These are phyloP conservation scores for Plasmodium coatneyi DNA, from an alignment of 169 alveolate genomes.

Conservation along the genomic window DNA sequence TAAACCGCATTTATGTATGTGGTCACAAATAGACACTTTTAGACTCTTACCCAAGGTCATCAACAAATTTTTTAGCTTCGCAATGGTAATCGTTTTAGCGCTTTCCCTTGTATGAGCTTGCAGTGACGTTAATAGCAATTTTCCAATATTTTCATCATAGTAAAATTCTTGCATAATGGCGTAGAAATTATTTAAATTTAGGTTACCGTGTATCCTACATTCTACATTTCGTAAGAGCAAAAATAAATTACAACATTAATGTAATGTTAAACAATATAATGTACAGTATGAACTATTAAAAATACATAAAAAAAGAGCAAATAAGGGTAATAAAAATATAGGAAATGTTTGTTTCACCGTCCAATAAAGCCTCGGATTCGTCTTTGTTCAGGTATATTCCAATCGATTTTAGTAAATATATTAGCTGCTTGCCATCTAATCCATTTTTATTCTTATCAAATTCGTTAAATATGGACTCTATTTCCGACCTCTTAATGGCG, in stretches of 20 bases:
- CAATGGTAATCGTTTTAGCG: slow-evolving; percentile 30
- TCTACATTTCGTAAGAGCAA: slow-evolving; percentile 49
- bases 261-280: slow-evolving; percentile 1
- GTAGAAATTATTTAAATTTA: slow-evolving; percentile 60
- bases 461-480: slow-evolving; percentile 67
- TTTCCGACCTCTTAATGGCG: slow-evolving; percentile 54
- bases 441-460: slow-evolving; percentile 59
- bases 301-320: slow-evolving; percentile 5
- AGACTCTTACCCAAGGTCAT: slow-evolving; percentile 62
- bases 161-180: slow-evolving; percentile 70
- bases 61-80: slow-evolving; percentile 41
- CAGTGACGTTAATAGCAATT: slow-evolving; percentile 37
- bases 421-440: slow-evolving; percentile 39
- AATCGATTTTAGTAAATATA: slow-evolving; percentile 45
- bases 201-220: slow-evolving; percentile 52
- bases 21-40: slow-evolving; percentile 1
- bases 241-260: slow-evolving; percentile 10
- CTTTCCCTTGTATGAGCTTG: slow-evolving; percentile 55
- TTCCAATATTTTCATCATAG: slow-evolving; percentile 70
- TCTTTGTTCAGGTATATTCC: slow-evolving; percentile 60
- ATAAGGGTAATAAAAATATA: background rate
- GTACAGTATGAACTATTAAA: slow-evolving; percentile 17
- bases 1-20: background rate
- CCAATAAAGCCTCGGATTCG: slow-evolving; percentile 57
- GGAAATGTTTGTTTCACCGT: slow-evolving; percentile 25